Evolutionary conservation across 148 eudicot species (phyloP), one percentile per base, ranked within the genome.

Genomic region (Amaranthus cruentus): DNA sequence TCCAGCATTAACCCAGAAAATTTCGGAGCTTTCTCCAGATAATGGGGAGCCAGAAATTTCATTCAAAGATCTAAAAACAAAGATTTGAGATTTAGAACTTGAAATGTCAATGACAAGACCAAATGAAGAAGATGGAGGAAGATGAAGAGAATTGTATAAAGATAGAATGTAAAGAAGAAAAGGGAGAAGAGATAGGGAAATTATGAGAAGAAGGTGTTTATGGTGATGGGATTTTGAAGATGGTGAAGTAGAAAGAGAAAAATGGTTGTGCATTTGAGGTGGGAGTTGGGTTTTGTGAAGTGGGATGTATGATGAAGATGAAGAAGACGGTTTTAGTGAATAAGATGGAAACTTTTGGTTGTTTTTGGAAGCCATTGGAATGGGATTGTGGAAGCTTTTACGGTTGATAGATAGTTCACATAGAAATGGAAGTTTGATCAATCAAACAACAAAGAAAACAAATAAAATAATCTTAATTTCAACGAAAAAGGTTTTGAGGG

Each of bases 271-370:
- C 83, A 76, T 72, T 14, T 81, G 81, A n/a, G 87, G 87, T 50
- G 75, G 87, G 69, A 81, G 81, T 69, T 84, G 87, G 46, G 84
- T 84, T 62, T 80, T 80, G 80, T 81, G 87, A 14, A 73, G 81
- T 56, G 84, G 87, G 54, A 84, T 79, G 71, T 68, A 64, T 49
- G 81, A 51, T 9, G 79, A 54, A 62, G 84, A 38, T 55, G 72
- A 77, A 66, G 82, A 72, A n/a, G 77, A 73, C 58, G 71, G 15
- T 15, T 51, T 66, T 14, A 77, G 54, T 3, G 77, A 28, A 28
- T 0, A 28, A 28, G 38, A 28, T 28, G 38, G 38, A 28, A 28
- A 28, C 38, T 28, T 28, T 28, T 28, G 38, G 38, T 28, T 28
- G 38, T 28, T 67, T n/a, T 84, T 44, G 11, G 75, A 74, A 9